A percentile compares a stretch with the other conserved stretches of the same genome.
phyloP scores from a whole-genome alignment of 768 basidiomycete genomes.

The Boletus sensibilis region DNA sequence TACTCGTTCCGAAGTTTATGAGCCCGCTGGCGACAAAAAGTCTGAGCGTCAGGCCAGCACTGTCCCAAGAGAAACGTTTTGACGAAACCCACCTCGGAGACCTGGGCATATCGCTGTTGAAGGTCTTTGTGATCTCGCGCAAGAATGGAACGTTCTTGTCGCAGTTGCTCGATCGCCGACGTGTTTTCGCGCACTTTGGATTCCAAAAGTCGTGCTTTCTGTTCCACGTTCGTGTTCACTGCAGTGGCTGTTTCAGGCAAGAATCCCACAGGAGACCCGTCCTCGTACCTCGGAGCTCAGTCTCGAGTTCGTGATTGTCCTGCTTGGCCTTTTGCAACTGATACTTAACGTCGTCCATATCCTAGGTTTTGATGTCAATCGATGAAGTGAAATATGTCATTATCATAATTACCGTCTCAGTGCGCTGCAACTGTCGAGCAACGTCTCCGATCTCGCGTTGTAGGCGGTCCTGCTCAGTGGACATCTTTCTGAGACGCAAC shows the following conservation, averaged over 20 bases:
- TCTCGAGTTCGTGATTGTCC: conserved; percentile 71
- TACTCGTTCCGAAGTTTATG: conserved; percentile 64
- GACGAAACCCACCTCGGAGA: conserved; percentile 55
- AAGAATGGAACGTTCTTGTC: conserved; percentile 73
- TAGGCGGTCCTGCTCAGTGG: conserved; percentile 59
- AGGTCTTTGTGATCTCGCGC: conserved; percentile 69
- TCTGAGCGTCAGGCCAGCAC: background rate
- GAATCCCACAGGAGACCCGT: background rate
- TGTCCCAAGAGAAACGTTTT: background rate
- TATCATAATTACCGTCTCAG: conserved; percentile 55
- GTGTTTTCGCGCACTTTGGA: conserved; percentile 65
- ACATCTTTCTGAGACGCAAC: conserved; percentile 57
- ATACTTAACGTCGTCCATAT: conserved; percentile 73
- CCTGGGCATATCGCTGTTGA: conserved; percentile 63
- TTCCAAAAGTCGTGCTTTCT: conserved; percentile 70
- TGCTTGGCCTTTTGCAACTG: conserved; percentile 69
- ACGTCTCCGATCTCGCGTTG: conserved; percentile 67
- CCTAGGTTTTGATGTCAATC: conserved; percentile 41
- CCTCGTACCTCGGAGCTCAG: conserved; percentile 64
- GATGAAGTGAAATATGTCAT: background rate
- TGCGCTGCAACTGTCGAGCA: conserved; percentile 60
- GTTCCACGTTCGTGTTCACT: conserved; percentile 69
- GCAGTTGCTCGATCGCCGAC: conserved; percentile 68
- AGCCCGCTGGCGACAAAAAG: conserved; percentile 43
- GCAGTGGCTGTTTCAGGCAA: background rate